Evolutionary conservation across 805 yeast genomes (phyloP).

Genomic region (Metschnikowia orientalis): DNA sequence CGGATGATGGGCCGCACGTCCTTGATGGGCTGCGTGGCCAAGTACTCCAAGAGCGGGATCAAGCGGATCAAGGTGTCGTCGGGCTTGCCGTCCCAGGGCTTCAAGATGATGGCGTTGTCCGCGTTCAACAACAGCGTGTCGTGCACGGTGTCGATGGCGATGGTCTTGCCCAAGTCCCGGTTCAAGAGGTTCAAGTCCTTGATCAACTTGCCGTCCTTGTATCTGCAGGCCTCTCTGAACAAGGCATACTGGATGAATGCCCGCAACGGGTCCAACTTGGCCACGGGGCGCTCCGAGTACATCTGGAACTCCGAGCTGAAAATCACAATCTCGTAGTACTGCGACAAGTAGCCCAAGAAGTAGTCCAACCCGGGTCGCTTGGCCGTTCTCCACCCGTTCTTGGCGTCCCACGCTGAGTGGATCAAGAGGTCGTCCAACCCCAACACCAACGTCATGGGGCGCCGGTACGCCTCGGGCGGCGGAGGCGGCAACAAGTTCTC

Average conservation of each 20-base stretch:
- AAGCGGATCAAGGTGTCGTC: conserved; percentile 76
- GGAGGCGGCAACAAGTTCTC: conserved; percentile 93
- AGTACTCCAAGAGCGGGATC: conserved; percentile 90
- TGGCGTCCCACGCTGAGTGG: conserved; percentile 88
- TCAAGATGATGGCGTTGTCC: conserved; percentile 83
- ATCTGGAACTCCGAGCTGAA: conserved; percentile 83
- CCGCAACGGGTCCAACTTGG: conserved; percentile 89
- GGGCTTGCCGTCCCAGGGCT: conserved; percentile 81
- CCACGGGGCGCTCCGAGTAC: conserved; percentile 78
- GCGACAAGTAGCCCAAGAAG: conserved; percentile 89
- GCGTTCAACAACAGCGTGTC: conserved; percentile 79
- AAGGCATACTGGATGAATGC: conserved; percentile 84
- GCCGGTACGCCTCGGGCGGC: conserved; percentile 82
- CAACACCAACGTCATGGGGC: conserved; percentile 86
- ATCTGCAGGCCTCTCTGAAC: conserved; percentile 86
- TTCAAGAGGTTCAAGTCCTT: conserved; percentile 88
- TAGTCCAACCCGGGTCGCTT: conserved; percentile 98
- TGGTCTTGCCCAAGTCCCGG: conserved; percentile 80
- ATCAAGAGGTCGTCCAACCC: conserved; percentile 86
- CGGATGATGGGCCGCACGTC: conserved; percentile 87
- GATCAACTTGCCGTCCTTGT: conserved; percentile 81
- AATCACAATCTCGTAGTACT: conserved; percentile 91
- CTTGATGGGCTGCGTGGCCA: conserved; percentile 79
- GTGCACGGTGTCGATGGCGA: conserved; percentile 74
- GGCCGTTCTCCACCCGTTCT: conserved; percentile 96